Base-by-base conservation (phyloP, 176 grass and related monocot genomes). In the Eleusine indica region DNA sequence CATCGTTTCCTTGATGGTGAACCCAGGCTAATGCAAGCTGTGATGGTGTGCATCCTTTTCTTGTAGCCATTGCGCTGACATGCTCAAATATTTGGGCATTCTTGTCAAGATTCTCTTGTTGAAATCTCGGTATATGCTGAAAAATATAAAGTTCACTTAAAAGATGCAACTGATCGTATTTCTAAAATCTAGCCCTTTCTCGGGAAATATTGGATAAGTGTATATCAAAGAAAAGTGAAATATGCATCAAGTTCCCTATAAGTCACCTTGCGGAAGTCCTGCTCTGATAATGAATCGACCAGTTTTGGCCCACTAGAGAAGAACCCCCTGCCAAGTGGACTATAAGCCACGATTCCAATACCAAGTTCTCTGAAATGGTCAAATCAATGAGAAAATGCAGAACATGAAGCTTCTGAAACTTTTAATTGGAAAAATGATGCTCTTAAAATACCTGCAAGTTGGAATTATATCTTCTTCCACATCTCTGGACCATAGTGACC, bases 401-500 rank as follows among this genome's bases (percentile, higher is more conserved):
- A 39, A 72, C 17, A 73, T 15, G 9, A 44, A 28, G 0, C 1
- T 30, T 49, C 1, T 1, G 3, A 25, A 0, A 0, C 11, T 49
- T 47, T 75, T 38, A 3, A 14, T 12, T 12, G 17, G 5, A 9
- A 42, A 46, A 28, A 15, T 53, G 7, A 0, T 5, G 0, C 51
- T 85, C 7, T 0, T 38, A 48, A 13, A 72, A 14, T 79, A 95
- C 93, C 87, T 85, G 87, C 94, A 96, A 10, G 82, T 74, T 0
- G 94, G 91, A 15, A 93, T 76, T 29, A 96, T 87, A 4, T 93
- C 86, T 17, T 82, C 46, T 66, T 96, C 91, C 3, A 83, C 82
- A 9, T 96, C 91, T 29, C 94, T 87, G 11, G 88, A 76, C 93
- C 90, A 95, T 13, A 94, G 39, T 38, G 93, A 90, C 86, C 89